Conservation (phyloP, 2,329 filamentous ascomycete genomes). For the Colletotrichum plurivorum region DNA sequence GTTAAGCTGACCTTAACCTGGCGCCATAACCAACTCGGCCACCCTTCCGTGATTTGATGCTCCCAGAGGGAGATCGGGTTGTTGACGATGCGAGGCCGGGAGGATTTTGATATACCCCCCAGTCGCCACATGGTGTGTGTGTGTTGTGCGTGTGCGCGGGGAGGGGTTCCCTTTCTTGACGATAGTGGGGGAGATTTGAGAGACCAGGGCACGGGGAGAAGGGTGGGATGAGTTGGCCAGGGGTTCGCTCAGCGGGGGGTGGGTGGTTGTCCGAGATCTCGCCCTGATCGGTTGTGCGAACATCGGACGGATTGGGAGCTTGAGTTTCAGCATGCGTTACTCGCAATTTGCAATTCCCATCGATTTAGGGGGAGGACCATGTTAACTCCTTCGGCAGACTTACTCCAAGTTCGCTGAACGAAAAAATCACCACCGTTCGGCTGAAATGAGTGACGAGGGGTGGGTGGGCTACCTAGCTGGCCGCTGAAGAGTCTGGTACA, state of each 20-base stretch:
- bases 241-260: not conserved
- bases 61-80: not conserved
- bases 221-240: slow-evolving; percentile 1
- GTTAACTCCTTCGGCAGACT: too few relatives aligned
- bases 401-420: too few relatives aligned
- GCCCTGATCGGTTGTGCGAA: not conserved
- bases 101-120: not conserved
- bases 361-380: too few relatives aligned
- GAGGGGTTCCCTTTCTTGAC: not conserved
- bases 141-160: not conserved
- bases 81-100: accelerated
- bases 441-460: not conserved
- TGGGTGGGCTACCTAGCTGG: not conserved
- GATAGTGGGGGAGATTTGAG: not conserved
- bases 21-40: slow-evolving; percentile 42
- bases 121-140: not conserved
- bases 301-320: too few relatives aligned
- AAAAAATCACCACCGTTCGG: too few relatives aligned
- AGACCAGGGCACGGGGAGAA: not conserved
- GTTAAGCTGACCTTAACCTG: slow-evolving; percentile 41
- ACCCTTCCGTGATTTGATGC: slow-evolving; percentile 26
- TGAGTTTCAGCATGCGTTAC: too few relatives aligned
- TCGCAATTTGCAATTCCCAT: too few relatives aligned
- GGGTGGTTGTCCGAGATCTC: slow-evolving; percentile 10
- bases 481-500: slow-evolving; percentile 20